Conservation (phyloP, 495 filamentous ascomycete species). For the Neohortaea acidophila region DNA sequence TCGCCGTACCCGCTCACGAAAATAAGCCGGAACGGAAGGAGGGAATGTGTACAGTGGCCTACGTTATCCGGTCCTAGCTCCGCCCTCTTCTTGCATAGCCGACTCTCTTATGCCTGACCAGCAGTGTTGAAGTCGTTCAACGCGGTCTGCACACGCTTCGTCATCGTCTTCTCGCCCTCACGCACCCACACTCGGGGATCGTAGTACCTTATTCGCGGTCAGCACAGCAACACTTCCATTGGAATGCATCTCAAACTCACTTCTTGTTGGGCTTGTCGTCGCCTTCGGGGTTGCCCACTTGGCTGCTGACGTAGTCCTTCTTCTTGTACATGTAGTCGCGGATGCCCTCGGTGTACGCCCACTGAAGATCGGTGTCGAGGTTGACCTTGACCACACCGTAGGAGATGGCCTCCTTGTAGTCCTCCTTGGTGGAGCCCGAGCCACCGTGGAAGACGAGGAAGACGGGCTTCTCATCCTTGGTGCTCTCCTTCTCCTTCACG, state of each 20-base stretch:
- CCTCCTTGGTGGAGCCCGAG: slow-evolving; percentile 73
- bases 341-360: slow-evolving; percentile 75
- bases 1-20: no score
- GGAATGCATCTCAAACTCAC: slow-evolving; percentile 3
- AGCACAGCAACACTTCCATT: neutral
- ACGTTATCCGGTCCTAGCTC: no score
- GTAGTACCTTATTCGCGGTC: slow-evolving; percentile 53
- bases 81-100: no score
- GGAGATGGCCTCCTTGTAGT: slow-evolving; percentile 72
- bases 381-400: slow-evolving; percentile 98
- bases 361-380: slow-evolving; percentile 81
- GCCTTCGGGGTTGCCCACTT: slow-evolving; percentile 91
- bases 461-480: slow-evolving; percentile 69
- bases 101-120: slow-evolving; percentile 60
- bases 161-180: slow-evolving; percentile 96
- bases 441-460: slow-evolving; percentile 99
- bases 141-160: slow-evolving; percentile 57
- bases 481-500: slow-evolving; percentile 56
- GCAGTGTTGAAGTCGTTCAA: slow-evolving; percentile 87
- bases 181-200: slow-evolving; percentile 74
- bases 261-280: slow-evolving; percentile 92
- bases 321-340: slow-evolving; percentile 86
- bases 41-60: no score
- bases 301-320: slow-evolving; percentile 77
- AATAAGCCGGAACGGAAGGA: no score